phyloP scores from a whole-genome alignment of 176 grass and related monocot genomes.

The Zizania latifolia region DNA sequence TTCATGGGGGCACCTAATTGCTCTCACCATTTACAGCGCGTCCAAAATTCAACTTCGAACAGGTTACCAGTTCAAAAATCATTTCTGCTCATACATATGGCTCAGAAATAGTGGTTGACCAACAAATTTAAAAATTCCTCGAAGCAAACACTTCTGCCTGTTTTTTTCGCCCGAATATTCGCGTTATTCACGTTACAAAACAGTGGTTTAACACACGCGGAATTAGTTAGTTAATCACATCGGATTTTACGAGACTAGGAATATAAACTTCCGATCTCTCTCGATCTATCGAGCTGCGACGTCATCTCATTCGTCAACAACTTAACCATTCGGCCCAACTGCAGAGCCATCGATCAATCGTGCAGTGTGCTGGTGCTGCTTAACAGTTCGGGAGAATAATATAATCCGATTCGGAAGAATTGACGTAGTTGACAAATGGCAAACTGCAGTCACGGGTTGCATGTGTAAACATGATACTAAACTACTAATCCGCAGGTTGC shows the following conservation, averaged over 20 bases:
- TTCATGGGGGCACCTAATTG: not conserved
- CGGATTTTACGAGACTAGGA: not conserved
- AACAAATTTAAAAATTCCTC: not conserved
- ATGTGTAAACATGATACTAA: constrained; percentile 7
- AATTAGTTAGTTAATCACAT: not conserved
- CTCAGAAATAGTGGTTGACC: not conserved
- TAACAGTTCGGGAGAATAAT: not conserved
- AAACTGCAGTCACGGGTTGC: not conserved
- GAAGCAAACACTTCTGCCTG: not conserved
- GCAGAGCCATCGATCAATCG: not conserved
- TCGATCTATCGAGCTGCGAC: not conserved
- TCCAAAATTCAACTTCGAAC: not conserved
- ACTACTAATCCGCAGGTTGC: not conserved
- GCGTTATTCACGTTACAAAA: constrained; percentile 2
- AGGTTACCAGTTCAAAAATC: not conserved
- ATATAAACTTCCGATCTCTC: not conserved
- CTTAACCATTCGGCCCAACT: not conserved
- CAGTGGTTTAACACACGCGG: not conserved
- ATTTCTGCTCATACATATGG: too few species aligned
- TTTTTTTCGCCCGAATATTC: not conserved
- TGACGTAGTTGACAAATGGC: not conserved
- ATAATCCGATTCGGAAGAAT: not conserved
- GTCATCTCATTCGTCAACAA: constrained; percentile 11
- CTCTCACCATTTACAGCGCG: not conserved
- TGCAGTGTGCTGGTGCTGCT: too few species aligned